Conservation (phyloP, 805 yeast species). For the Metschnikowia orientalis region DNA sequence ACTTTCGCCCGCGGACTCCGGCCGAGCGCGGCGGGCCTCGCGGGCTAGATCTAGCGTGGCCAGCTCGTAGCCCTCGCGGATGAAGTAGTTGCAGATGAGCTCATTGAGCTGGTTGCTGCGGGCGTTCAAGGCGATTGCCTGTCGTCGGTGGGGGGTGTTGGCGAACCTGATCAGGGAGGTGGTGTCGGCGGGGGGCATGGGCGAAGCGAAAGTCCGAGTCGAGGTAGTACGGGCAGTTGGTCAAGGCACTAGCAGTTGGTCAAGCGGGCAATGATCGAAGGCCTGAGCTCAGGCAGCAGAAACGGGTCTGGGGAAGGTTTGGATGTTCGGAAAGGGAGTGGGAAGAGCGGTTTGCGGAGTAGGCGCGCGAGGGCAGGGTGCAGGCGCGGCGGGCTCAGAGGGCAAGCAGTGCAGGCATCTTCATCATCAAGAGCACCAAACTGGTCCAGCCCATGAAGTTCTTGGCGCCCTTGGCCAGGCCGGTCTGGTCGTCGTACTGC, state of each 20-base stretch:
- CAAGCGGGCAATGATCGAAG: no score
- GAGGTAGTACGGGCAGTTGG: no score
- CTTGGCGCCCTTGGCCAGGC: constrained; percentile 74
- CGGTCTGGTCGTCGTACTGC: constrained; percentile 76
- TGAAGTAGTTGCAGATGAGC: constrained; percentile 66
- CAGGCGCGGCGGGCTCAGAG: no score
- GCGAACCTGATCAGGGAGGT: constrained; percentile 13
- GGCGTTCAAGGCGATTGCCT: constrained; percentile 15
- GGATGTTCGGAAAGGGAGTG: no score
- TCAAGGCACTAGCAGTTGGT: no score
- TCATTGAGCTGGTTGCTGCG: constrained; percentile 40
- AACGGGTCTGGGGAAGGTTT: no score
- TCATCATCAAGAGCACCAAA: constrained; percentile 73
- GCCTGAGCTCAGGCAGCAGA: no score
- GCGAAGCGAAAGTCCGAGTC: no score
- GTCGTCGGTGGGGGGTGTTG: constrained; percentile 6
- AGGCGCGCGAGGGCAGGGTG: no score
- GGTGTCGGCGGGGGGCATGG: no score
- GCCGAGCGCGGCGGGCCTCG: constrained; percentile 54
- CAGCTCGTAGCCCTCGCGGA: constrained; percentile 71
- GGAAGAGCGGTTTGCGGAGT: no score
- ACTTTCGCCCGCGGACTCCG: no score
- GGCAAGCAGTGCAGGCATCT: constrained; percentile 56
- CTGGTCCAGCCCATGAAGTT: constrained; percentile 96
- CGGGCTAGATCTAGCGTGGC: constrained; percentile 60